Base-by-base conservation (phyloP, 495 filamentous ascomycete genomes). In the Hypoxylon subgilvum region DNA sequence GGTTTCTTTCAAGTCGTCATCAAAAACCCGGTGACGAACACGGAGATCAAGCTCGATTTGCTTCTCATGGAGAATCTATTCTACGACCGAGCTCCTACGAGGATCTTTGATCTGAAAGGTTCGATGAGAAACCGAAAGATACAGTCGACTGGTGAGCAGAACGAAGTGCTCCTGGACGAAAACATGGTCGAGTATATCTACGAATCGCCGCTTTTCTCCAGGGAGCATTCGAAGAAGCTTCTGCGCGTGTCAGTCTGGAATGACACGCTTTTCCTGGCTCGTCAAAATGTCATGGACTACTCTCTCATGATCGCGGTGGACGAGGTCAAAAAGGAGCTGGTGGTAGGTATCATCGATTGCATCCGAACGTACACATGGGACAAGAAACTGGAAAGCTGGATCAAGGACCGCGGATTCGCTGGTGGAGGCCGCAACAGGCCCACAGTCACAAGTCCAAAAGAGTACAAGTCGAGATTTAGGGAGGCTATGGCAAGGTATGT, bases 181-280 rank as follows among this genome's bases (percentile, higher is more conserved):
- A 99, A 99, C 75, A 96, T 99, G 86, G 94, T 99, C 7, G 94
- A 99, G 67, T 96, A 95, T 67, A 97, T 99, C 63, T 97, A 96
- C 70, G 94, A 97, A 69, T 92, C 91, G 1, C 94, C 94, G 0
- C 81, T 99, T 13, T 99, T 97, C 68, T 86, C 90, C 1, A 85
- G 94, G 13, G 94, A 97, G 66, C 92, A 97, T 69, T 89, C 88
- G 9, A 96, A 96, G 76, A 92, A 89, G 61, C 78, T 96, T 8
- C 78, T 97, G n/a, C 78, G 86, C 42, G 87, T 88, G 77, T 91
- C 71, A 77, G 90, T 73, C 79, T 96, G 89, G 86, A 99, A 99
- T 69, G 94, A 99, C 67, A 99, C 94, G 4, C 78, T 97, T 13
- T 99, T 96, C 76, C 73, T 97, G 18, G 88, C 88, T 9, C 83